Evolutionary conservation across 768 basidiomycete species (phyloP).

Genomic region (Kwoniella sp.): DNA sequence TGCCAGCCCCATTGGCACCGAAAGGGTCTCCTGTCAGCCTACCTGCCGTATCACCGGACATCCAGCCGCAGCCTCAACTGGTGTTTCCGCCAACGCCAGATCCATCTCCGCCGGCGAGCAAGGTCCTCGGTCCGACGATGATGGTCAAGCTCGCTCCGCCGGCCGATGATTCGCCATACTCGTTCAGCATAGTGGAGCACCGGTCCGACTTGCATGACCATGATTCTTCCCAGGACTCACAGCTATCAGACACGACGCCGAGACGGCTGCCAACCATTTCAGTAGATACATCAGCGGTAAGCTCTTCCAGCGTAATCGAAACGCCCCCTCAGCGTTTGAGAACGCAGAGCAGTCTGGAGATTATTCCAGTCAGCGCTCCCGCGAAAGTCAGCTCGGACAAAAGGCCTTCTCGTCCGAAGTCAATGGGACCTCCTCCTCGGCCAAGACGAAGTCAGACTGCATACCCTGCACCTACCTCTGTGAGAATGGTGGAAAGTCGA

Average conservation of each 20-base stretch:
- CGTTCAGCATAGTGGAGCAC: conserved; percentile 8
- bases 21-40: conserved; percentile 21
- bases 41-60: conserved; percentile 28
- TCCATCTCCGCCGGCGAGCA: conserved; percentile 37
- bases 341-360: conserved; percentile 6
- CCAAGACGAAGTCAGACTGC: conserved; percentile 38
- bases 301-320: neutral
- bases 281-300: conserved; percentile 5
- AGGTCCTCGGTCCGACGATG: conserved; percentile 33
- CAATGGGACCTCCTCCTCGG: conserved; percentile 30
- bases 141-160: conserved; percentile 49
- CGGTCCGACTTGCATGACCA: neutral
- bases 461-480: conserved; percentile 19
- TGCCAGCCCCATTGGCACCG: conserved; percentile 35
- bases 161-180: conserved; percentile 28
- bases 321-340: conserved; percentile 8
- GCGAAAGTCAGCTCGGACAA: conserved; percentile 10
- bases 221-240: neutral
- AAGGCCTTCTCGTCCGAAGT: conserved; percentile 22
- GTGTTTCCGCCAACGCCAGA: conserved; percentile 41
- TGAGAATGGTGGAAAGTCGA: conserved; percentile 34
- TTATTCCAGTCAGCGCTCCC: conserved; percentile 9
- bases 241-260: conserved; percentile 10
- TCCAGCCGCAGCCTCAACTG: conserved; percentile 6
- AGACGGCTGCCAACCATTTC: conserved; percentile 20